Base-by-base conservation (phyloP, 1,139 yeast species). In the Debaryomyces singareniensis region DNA sequence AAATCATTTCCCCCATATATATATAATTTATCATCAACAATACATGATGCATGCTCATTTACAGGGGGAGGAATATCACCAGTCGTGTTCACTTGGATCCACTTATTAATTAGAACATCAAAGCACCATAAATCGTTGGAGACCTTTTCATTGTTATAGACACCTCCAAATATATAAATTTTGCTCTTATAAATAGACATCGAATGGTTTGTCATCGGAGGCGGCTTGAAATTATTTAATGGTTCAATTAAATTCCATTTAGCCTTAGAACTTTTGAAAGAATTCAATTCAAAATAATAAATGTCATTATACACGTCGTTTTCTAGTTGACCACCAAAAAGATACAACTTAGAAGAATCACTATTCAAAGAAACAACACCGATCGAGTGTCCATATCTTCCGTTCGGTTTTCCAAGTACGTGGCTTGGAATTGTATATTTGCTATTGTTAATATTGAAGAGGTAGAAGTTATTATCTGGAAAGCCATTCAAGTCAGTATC, bases 271-370 rank as follows among this genome's bases (percentile, higher is more conserved):
- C 83, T 75, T 47, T 93, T 75, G 57, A 89, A 82, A n/a, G 89
- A 77, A 28, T 93, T 83, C 43, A 91, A 68, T 53, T 91, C 97
- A 57, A 86, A 91, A 39, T 76, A 76, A 60, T 82, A 80, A 49
- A 91, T 61, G 52, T 91, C 98, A 52, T 82, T 79, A 55, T 85
- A 89, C 36, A 81, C 85, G 35, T 75, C 76, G 47, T 84, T 87
- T 50, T 91, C 97, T 43, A 87, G 71, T 55, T 91, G 97, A 31
- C 99, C 99, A 31, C 98, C 99, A 60, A 87, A 91, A 7, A 91
- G 68, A 53, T 79, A 91, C 30, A 93, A 68, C 41, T 80, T 72
- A 4, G 93, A 79, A 30, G 84, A 81, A 9, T 13, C 14, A 36
- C 76, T 76, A 33, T 76, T 76, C 31, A 79, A 63, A 10, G 79